Base-by-base conservation (phyloP, 306 rosid species). In the Citrullus mucosospermus region DNA sequence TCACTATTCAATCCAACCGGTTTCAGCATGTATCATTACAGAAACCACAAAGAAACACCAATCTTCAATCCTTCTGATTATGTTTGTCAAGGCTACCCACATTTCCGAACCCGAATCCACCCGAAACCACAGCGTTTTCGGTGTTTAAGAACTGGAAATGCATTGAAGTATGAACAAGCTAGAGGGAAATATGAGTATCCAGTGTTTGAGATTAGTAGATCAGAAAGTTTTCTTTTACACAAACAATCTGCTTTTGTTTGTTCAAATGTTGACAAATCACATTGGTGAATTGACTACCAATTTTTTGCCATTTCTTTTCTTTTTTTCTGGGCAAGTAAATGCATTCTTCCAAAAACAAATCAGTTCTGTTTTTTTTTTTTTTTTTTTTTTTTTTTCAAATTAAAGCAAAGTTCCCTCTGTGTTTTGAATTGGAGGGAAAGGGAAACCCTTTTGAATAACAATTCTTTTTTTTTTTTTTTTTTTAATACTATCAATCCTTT, bases 51-150 rank as follows among this genome's bases (percentile, higher is more conserved):
- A 81, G 98, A 95, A 84, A 83, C 80, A 17, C 97, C 97, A 0
- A 76, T 95, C 9, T 95, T 92, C 87, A 91, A 92, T 67, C 99
- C 99, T 25, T 82, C 93, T 44, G 90, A 92, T 12, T 86, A 89
- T 63, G 58, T 34, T 39, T 85, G 80, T 80, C 85, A 87, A 75
- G 92, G 88, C 41, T 89, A 95, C 78, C 99, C 97, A 30, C 99
- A 92, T 80, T n/a, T 82, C 11, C 85, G 89, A 39, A 76, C 66
- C 4, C 76, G 83, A 76, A 77, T 80, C 77, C 80, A 78, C 80
- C 80, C 81, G 74, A 88, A 83, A 80, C 62, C 85, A 25, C 85
- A 74, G 53, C 78, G 75, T 65, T 80, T 70, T 85, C 79, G 97
- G 86, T 85, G 43, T 80, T 82, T 92, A 75, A 77, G 84, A 82